Conservation (phyloP, 2,329 filamentous ascomycete genomes). For the Didymosphaeria variabile region DNA sequence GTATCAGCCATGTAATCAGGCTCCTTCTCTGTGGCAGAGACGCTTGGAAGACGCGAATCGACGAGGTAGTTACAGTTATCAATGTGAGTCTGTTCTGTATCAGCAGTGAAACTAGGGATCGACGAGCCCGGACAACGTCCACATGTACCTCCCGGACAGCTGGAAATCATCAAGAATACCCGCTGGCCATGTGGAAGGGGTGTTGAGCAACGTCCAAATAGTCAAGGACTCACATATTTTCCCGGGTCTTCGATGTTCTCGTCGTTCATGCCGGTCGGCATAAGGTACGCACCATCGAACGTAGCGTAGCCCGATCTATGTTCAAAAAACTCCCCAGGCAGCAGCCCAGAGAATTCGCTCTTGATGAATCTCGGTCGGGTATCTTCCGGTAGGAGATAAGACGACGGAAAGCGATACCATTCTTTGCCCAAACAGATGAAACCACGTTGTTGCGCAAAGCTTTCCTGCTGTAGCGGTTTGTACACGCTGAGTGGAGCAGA, state of each 20-base stretch:
- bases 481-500: slow-evolving; percentile 80
- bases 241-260: slow-evolving; percentile 83
- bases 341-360: slow-evolving; percentile 85
- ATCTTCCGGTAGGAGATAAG: slow-evolving; percentile 85
- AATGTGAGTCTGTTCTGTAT: slow-evolving; percentile 66
- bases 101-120: not conserved
- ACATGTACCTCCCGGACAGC: not conserved
- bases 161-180: not conserved
- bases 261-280: slow-evolving; percentile 89
- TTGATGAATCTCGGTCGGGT: slow-evolving; percentile 90
- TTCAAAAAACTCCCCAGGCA: slow-evolving; percentile 91
- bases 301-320: slow-evolving; percentile 73
- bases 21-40: slow-evolving; percentile 71
- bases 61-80: slow-evolving; percentile 82
- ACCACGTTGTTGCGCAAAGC: slow-evolving; percentile 68
- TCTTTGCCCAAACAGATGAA: slow-evolving; percentile 92
- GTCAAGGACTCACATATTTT: slow-evolving; percentile 75
- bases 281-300: slow-evolving; percentile 84
- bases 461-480: slow-evolving; percentile 67
- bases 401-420: slow-evolving; percentile 97
- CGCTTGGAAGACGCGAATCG: slow-evolving; percentile 80
- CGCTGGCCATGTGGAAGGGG: not conserved
- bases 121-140: not conserved
- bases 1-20: slow-evolving; percentile 80
- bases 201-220: too few relatives aligned